Evolutionary conservation across 495 filamentous ascomycete species (phyloP).

Genomic region (Massariosphaeria phaeospora): DNA sequence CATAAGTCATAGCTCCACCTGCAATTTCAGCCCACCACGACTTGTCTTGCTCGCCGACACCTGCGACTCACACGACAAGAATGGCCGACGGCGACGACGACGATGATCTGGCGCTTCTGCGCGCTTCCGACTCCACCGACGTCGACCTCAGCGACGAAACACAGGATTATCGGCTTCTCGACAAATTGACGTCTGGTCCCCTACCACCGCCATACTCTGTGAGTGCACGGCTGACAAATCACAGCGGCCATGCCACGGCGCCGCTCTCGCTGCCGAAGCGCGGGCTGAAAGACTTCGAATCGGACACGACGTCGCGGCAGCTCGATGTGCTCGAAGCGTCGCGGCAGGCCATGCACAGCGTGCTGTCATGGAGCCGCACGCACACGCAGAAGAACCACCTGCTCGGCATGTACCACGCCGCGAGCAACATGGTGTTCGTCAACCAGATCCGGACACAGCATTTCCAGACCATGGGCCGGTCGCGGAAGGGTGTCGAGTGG

Average conservation of each 20-base stretch:
- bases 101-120: slow-evolving; percentile 36
- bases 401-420: slow-evolving; percentile 55
- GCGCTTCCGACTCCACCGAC: slow-evolving; percentile 42
- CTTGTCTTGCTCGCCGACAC: neutral
- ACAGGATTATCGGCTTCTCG: slow-evolving; percentile 81
- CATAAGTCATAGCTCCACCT: slow-evolving; percentile 3
- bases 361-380: slow-evolving; percentile 64
- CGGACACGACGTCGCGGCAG: slow-evolving; percentile 80
- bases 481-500: slow-evolving; percentile 56
- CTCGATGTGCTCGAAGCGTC: slow-evolving; percentile 68
- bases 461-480: slow-evolving; percentile 56
- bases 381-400: slow-evolving; percentile 54
- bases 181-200: slow-evolving; percentile 57
- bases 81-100: slow-evolving; percentile 46
- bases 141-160: slow-evolving; percentile 72
- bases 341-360: slow-evolving; percentile 85
- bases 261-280: slow-evolving; percentile 59
- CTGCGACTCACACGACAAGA: slow-evolving; percentile 5
- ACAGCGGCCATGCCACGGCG: slow-evolving; percentile 15
- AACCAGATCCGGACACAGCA: slow-evolving; percentile 49
- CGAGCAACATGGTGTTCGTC: slow-evolving; percentile 42
- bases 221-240: slow-evolving; percentile 1
- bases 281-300: slow-evolving; percentile 95
- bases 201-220: slow-evolving; percentile 31
- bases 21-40: neutral